Evolutionary conservation across 345 rosid genomes (phyloP).

Genomic region (Laguncularia racemosa): DNA sequence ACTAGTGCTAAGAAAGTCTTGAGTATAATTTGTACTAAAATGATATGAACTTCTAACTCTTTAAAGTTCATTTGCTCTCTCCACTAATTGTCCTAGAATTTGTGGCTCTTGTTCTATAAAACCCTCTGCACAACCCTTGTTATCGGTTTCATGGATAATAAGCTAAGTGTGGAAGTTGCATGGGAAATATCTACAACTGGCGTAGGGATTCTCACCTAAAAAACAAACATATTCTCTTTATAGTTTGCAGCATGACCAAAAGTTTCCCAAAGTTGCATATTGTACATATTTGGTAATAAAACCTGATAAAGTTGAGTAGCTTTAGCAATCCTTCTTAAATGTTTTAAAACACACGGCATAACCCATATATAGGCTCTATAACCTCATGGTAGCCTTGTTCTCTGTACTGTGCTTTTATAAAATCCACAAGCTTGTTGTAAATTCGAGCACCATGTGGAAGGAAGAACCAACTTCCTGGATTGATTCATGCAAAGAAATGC

Average conservation of each 20-base stretch:
- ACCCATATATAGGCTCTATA: constrained; percentile 6
- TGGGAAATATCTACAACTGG: too few species aligned
- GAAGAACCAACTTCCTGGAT: constrained; percentile 99
- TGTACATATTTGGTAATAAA: constrained; percentile 82
- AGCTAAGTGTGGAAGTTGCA: too few species aligned
- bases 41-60: too few species aligned
- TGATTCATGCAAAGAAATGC: constrained; percentile 27
- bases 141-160: too few species aligned
- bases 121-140: too few species aligned
- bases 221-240: constrained; percentile 92
- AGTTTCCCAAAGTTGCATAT: constrained; percentile 95
- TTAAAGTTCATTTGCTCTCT: too few species aligned
- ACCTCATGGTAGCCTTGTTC: constrained; percentile 94
- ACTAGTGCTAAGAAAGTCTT: too few species aligned
- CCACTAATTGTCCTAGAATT: too few species aligned
- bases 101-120: too few species aligned
- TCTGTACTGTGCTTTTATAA: constrained; percentile 68
- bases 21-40: too few species aligned
- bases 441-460: constrained; percentile 85
- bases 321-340: constrained; percentile 8
- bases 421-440: constrained; percentile 77
- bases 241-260: constrained; percentile 96
- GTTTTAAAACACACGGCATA: background rate
- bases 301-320: constrained; percentile 47
- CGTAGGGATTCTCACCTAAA: constrained; percentile 50